Evolutionary conservation across 2,329 filamentous ascomycete genomes (phyloP), one percentile per base, ranked within the genome.

Genomic region (Neurospora sp.): DNA sequence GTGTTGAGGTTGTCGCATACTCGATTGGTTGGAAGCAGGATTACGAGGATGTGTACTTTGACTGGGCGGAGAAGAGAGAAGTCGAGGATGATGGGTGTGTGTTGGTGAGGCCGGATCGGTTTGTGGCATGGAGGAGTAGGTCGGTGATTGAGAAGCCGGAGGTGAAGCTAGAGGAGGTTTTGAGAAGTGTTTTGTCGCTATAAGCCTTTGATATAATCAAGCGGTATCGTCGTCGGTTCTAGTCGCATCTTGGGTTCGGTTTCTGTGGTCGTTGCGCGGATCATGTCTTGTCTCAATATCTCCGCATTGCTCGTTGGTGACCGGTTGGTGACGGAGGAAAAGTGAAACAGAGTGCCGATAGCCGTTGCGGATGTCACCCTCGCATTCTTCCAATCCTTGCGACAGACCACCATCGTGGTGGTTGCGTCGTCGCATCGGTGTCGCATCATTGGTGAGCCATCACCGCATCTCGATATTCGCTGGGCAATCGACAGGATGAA

Each of bases 11-110:
- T 38, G 81, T 80, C 3, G 80, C 78, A 0, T 83, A 85, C 71
- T 81, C 80, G 2, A 86, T 90, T 72, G 88, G 88, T 0, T 87
- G 82, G 78, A 79, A 81, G 15, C 84, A 86, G 71, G 86, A 90
- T 70, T 90, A 82, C 72, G 84, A 89, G 75, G 88, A 90, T 75
- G 81, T 87, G 0, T 90, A 89, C 76, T 84, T 83, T 71, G 86
- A 88, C 69, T 91, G 88, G 88, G 82, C 80, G 11, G 77, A 79
- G 66, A 77, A 81, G 69, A 80, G 86, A 17, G 86, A 84, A 65
- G 82, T 90, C 1, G 82, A 83, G 23, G 88, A 89, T 71, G 82
- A 84, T 70, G 87, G 88, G 1, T 85, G 82, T 73, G 81, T 90
- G 17, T 79, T 90, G 33, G 82, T 86, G 4, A 78, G 88, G 11